Evolutionary conservation across 208 protist genomes (phyloP).

Genomic region (Herpetomonas tarakana): DNA sequence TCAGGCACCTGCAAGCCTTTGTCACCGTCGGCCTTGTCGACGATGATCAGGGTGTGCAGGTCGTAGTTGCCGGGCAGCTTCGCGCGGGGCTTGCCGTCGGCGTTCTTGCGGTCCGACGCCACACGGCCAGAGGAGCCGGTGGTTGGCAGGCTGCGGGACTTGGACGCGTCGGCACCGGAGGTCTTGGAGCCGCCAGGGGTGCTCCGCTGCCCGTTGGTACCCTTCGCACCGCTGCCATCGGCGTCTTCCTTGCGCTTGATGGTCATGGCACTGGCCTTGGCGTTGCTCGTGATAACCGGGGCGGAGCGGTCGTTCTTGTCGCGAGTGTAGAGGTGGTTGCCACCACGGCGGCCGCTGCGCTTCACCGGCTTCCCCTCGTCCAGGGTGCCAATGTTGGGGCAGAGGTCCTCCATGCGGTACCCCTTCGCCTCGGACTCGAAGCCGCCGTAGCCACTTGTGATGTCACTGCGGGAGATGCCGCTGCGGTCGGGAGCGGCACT

Average conservation of each 20-base stretch:
- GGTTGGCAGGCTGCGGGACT: conserved; percentile 3
- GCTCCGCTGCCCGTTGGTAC: not conserved
- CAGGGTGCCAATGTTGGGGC: conserved; percentile 51
- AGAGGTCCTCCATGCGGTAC: conserved; percentile 34
- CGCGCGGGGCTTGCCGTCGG: conserved; percentile 26
- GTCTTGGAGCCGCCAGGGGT: conserved; percentile 3
- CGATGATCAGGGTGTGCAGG: conserved; percentile 66
- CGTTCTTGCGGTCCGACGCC: conserved; percentile 10
- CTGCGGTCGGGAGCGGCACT: conserved; percentile 19
- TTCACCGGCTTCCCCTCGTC: conserved; percentile 42
- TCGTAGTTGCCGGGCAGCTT: conserved; percentile 72
- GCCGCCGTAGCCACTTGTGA: conserved; percentile 36
- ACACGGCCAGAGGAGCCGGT: conserved; percentile 1
- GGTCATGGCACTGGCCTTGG: conserved; percentile 29
- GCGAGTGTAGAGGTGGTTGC: conserved; percentile 52
- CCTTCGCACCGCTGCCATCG: conserved; percentile 1
- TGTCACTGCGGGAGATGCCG: conserved; percentile 17
- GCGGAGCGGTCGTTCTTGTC: conserved; percentile 41
- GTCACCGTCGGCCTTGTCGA: conserved; percentile 31
- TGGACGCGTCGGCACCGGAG: not conserved
- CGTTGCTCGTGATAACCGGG: conserved; percentile 31
- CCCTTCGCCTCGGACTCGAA: conserved; percentile 22
- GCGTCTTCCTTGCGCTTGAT: conserved; percentile 38
- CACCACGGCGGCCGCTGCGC: conserved; percentile 69
- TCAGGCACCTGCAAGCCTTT: conserved; percentile 32